phyloP scores from a whole-genome alignment of 2,329 filamentous ascomycete species.

The Purpureocillium lavendulum region DNA sequence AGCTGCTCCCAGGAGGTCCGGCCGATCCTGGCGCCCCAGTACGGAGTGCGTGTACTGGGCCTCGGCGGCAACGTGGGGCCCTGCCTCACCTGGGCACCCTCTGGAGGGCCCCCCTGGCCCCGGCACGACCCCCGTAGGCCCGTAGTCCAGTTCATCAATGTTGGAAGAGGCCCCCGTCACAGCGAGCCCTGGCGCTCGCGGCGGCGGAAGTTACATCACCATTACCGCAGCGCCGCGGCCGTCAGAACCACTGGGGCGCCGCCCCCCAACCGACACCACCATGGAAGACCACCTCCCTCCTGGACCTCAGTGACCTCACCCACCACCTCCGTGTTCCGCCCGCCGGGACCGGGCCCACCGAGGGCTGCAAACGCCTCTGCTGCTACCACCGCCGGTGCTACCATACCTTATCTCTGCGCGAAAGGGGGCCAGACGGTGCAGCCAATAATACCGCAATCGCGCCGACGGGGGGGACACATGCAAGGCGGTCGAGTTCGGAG shows the following conservation, averaged over 20 bases:
- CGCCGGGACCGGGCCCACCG: slow-evolving; percentile 2
- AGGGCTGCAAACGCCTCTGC: no score
- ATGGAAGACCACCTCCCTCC: no score
- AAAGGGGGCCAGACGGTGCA: no score
- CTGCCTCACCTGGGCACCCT: not conserved
- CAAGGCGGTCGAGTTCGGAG: no score
- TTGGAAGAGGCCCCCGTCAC: not conserved
- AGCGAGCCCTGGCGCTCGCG: slow-evolving; percentile 1
- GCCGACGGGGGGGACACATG: no score
- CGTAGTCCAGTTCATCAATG: no score
- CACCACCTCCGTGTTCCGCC: slow-evolving; percentile 4
- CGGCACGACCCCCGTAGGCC: no score
- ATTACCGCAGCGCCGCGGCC: not conserved
- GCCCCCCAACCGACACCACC: slow-evolving; percentile 2
- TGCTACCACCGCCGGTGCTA: no score
- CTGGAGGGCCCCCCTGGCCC: not conserved
- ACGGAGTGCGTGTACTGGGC: not conserved
- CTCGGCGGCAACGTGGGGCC: slow-evolving; percentile 2
- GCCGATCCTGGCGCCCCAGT: not conserved
- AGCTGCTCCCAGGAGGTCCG: not conserved
- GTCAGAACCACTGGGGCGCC: not conserved
- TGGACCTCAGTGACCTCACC: no score
- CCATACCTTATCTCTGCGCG: not conserved
- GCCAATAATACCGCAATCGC: no score
- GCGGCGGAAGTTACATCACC: slow-evolving; percentile 1